Evolutionary conservation across 192 early-diverging fungal species (phyloP), one percentile per base, ranked within the genome.

Genomic region (Linnemannia zychae): DNA sequence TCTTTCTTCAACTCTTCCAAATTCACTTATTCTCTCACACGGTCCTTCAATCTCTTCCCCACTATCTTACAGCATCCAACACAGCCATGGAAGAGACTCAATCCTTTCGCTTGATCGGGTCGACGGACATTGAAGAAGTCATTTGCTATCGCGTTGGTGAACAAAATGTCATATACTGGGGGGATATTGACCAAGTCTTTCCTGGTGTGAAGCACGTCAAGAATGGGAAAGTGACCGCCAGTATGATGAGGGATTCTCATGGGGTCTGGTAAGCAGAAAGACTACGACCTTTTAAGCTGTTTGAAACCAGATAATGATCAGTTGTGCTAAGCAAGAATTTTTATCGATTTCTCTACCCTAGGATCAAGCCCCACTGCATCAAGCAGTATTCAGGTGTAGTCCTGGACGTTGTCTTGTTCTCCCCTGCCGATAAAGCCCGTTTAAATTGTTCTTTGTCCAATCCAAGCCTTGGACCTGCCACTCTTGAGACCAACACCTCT

Each of bases 131-230:
- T 34, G 48, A 47, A 48, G 37, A 46, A 52, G 52, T 72, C 48
- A 28, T 48, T 46, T 38, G 13, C 48, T 13, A 52, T 28, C 47
- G 33, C 28, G 48, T 72, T 24, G 71, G 44, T 52, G 71, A 46
- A 37, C 71, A 50, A 34, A 33, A 72, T 52, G 28, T 72, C 71
- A 28, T 72, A 12, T 33, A 72, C 47, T 72, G 71, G 71, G 48
- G 33, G 71, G 44, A 46, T 48, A 72, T 72, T 37, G 49, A 49
- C 48, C 37, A 72, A 36, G 71, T 72, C 71, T 72, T 72, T 72
- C 48, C 48, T 52, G 28, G 71, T 11, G 71, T 72, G 0, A 49
- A 72, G 5, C 31, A 46, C 37, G 71, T 72, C 71, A 72, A 52
- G 47, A 72, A 50, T 37, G 71, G 71, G 24, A 52, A 72, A 3